Conservation (phyloP, 1,284 basidiomycete genomes). For the Filobasidium uniguttulatum region DNA sequence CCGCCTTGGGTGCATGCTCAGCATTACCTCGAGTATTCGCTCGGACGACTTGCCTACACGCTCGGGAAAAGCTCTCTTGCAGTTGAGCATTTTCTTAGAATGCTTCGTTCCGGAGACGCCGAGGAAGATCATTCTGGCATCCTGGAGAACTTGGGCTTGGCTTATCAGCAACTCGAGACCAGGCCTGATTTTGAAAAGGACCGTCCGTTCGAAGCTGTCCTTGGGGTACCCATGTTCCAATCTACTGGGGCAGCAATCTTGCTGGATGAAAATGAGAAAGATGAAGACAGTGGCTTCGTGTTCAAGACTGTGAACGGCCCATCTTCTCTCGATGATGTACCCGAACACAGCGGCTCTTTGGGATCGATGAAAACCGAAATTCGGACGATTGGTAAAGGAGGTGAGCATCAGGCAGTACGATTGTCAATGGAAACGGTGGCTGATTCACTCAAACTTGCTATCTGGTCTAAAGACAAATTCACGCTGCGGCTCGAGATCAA, state of each 20-base stretch:
- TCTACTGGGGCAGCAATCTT: background rate
- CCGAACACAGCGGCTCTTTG: too few species aligned
- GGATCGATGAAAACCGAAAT: too few species aligned
- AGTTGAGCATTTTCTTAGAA: slow-evolving; percentile 37
- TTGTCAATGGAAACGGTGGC: too few species aligned
- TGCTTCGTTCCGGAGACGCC: slow-evolving; percentile 22
- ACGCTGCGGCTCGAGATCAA: background rate
- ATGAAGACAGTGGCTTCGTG: too few species aligned
- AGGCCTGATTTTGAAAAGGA: background rate
- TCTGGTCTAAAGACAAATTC: too few species aligned
- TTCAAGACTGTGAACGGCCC: too few species aligned
- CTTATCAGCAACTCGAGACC: slow-evolving; percentile 26
- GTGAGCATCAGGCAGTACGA: too few species aligned
- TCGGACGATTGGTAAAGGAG: too few species aligned
- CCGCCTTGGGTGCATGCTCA: slow-evolving; percentile 36
- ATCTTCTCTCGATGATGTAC: too few species aligned
- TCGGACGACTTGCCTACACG: slow-evolving; percentile 43
- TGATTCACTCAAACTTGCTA: too few species aligned
- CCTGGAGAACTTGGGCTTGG: slow-evolving; percentile 39
- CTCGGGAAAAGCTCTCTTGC: slow-evolving; percentile 39
- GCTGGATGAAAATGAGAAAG: background rate
- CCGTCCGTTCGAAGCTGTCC: background rate
- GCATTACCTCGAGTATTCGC: slow-evolving; percentile 40
- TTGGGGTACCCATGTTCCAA: background rate
- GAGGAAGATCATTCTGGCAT: slow-evolving; percentile 34